phyloP scores from a whole-genome alignment of 345 rosid species.

The Lagerstroemia speciosa region DNA sequence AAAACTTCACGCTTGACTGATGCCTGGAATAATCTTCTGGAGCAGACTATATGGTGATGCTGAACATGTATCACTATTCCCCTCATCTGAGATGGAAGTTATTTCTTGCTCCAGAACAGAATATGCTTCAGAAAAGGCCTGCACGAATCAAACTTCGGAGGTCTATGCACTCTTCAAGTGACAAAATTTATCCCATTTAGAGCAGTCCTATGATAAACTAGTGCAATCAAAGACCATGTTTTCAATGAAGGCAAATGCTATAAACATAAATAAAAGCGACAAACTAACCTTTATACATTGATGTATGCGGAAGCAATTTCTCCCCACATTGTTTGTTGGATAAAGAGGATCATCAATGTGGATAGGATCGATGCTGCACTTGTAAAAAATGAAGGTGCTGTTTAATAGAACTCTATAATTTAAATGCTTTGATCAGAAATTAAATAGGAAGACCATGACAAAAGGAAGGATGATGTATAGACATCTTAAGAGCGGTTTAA shows the following conservation, averaged over 20 bases:
- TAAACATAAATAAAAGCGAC: neutral
- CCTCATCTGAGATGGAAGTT: slow-evolving; percentile 28
- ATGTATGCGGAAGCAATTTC: slow-evolving; percentile 97
- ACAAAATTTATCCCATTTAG: neutral
- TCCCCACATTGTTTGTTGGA: slow-evolving; percentile 88
- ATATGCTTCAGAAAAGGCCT: slow-evolving; percentile 97
- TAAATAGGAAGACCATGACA: neutral
- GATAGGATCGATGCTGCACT: slow-evolving; percentile 79
- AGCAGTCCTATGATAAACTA: neutral
- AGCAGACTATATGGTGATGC: slow-evolving; percentile 44
- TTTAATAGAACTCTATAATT: neutral
- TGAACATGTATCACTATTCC: slow-evolving; percentile 28
- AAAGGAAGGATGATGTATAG: neutral
- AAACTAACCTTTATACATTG: slow-evolving; percentile 85
- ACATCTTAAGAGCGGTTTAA: neutral
- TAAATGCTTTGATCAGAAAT: neutral
- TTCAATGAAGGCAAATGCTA: neutral
- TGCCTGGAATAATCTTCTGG: slow-evolving; percentile 71
- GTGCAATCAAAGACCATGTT: neutral
- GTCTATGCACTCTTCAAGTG: neutral
- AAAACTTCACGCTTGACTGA: slow-evolving; percentile 19
- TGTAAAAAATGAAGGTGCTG: neutral
- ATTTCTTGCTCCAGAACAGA: slow-evolving; percentile 73
- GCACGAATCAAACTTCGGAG: slow-evolving; percentile 20
- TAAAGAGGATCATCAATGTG: slow-evolving; percentile 94